These are phyloP conservation scores for Cardiospermum halicacabum DNA, from an alignment of 345 rosid species.

Conservation along the genomic window DNA sequence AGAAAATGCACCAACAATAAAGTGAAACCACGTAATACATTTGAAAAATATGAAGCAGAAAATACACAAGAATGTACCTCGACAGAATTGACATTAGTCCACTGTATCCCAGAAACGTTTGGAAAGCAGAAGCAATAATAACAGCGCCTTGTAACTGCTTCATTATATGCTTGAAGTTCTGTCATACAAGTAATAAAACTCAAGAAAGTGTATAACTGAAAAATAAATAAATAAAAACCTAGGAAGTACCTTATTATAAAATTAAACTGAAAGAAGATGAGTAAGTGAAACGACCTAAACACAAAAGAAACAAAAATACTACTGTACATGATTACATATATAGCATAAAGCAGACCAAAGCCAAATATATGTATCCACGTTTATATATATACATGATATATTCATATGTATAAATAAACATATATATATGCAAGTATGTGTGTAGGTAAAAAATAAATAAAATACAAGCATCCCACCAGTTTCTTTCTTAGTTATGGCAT, in stretches of 20 bases:
- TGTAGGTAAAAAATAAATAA: too few species aligned
- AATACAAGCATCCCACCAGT: not conserved
- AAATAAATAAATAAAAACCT: not conserved
- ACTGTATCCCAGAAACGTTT: slow-evolving; percentile 81
- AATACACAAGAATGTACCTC: slow-evolving; percentile 36
- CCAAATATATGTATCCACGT: too few species aligned
- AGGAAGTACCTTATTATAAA: not conserved
- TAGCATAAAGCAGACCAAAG: not conserved
- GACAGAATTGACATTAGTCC: slow-evolving; percentile 70
- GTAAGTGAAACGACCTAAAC: not conserved
- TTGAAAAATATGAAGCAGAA: not conserved
- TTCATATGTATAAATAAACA: too few species aligned
- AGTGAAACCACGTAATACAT: not conserved
- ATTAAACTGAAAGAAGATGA: not conserved
- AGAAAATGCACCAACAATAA: slow-evolving; percentile 3
- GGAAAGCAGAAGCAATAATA: slow-evolving; percentile 86
- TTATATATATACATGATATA: too few species aligned
- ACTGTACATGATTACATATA: not conserved
- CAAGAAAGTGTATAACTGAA: too few species aligned
- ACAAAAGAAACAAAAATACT: not conserved
- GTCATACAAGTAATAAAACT: slow-evolving; percentile 25
- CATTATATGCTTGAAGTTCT: slow-evolving; percentile 97
- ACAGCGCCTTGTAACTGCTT: slow-evolving; percentile 91
- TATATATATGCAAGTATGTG: too few species aligned
- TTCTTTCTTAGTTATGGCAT: not conserved